Percentiles rank a stretch among this genome's conserved stretches.
Evolutionary conservation across 768 basidiomycete genomes (phyloP).

Genomic region (Boletus coccyginus): DNA sequence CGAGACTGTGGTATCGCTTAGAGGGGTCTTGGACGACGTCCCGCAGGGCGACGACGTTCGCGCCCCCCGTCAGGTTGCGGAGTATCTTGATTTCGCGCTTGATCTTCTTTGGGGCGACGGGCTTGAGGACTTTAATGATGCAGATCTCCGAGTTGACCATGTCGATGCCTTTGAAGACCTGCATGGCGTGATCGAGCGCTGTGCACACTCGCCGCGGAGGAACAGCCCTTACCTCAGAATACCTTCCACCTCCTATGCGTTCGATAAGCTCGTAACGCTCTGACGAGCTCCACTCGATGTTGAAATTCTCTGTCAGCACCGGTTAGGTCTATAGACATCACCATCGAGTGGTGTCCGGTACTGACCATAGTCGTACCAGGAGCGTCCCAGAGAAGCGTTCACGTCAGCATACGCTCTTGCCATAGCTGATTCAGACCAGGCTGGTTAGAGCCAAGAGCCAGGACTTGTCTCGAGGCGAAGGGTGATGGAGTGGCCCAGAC

Average conservation of each 20-base stretch:
- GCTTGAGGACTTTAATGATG: conserved; percentile 72
- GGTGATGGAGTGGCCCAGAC: conserved; percentile 16
- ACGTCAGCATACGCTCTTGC: conserved; percentile 55
- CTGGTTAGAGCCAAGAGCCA: conserved; percentile 16
- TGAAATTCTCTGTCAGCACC: conserved; percentile 46
- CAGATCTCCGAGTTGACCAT: conserved; percentile 51
- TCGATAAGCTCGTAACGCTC: conserved; percentile 66
- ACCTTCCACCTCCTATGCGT: conserved; percentile 63
- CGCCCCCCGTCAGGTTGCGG: conserved; percentile 64
- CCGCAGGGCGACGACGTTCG: conserved; percentile 63
- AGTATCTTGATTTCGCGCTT: conserved; percentile 75
- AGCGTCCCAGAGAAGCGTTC: conserved; percentile 52
- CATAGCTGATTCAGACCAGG: conserved; percentile 29
- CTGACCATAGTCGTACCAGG: conserved; percentile 66
- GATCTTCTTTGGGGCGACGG: conserved; percentile 64
- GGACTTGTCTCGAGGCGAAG: conserved; percentile 13
- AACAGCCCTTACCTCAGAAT: conserved; percentile 49
- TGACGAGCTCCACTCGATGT: conserved; percentile 62
- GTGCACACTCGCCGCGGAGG: not conserved
- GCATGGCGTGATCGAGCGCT: conserved; percentile 1
- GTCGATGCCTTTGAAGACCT: conserved; percentile 63
- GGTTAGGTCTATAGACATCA: conserved; percentile 1
- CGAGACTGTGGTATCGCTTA: conserved; percentile 58
- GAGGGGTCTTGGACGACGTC: conserved; percentile 70
- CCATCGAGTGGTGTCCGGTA: not conserved